Conservation (phyloP, 2,329 filamentous ascomycete species). For the Pyrenophora teres region DNA sequence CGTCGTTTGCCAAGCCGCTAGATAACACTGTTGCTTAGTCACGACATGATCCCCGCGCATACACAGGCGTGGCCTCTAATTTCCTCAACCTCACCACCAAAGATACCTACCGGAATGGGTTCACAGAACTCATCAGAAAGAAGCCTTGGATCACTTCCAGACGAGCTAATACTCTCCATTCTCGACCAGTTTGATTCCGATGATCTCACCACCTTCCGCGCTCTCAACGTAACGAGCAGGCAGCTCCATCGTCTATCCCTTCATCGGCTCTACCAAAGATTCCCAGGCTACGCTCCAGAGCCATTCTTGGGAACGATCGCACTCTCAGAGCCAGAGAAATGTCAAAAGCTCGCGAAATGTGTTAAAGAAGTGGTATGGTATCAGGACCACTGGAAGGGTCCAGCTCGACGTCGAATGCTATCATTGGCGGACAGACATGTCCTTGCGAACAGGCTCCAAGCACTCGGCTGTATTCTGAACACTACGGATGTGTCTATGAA, state of each 20-base stretch:
- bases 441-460: constrained; percentile 1
- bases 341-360: neutral
- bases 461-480: neutral
- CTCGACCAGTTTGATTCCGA: constrained; percentile 3
- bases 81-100: neutral
- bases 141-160: constrained; percentile 4
- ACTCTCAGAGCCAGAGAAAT: neutral
- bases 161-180: constrained; percentile 10
- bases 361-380: constrained; percentile 12
- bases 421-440: neutral
- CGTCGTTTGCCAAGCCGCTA: no score
- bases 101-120: neutral
- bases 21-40: no score
- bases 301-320: constrained; percentile 12
- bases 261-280: constrained; percentile 7
- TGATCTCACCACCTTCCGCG: constrained; percentile 4
- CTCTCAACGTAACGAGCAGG: constrained; percentile 6
- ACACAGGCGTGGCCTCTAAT: neutral
- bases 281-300: constrained; percentile 3
- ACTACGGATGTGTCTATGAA: neutral
- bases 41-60: no score
- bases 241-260: constrained; percentile 9
- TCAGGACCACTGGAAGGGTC: neutral
- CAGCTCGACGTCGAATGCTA: neutral
- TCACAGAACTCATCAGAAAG: neutral